Percentiles rank a stretch among this genome's conserved stretches.
phyloP scores from a whole-genome alignment of 2,329 filamentous ascomycete genomes.

The Calonectria pseudoturangicola region DNA sequence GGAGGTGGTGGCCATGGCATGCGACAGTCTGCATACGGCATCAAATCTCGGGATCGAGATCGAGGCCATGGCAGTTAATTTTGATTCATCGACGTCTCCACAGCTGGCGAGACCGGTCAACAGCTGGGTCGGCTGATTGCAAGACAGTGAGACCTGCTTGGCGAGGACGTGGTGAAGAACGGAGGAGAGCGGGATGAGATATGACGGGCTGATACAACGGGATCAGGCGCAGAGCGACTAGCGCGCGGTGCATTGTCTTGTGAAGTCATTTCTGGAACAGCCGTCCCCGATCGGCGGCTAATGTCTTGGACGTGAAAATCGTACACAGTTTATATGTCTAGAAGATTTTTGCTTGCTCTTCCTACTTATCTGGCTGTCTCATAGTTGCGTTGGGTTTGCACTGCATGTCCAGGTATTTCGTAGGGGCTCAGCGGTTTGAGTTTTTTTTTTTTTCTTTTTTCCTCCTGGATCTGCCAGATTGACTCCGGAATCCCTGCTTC shows the following conservation, averaged over 20 bases:
- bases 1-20: slow-evolving; percentile 17
- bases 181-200: background rate
- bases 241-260: background rate
- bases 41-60: slow-evolving; percentile 28
- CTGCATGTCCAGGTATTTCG: background rate
- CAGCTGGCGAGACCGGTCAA: slow-evolving; percentile 15
- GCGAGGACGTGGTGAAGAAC: slow-evolving; percentile 14
- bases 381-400: background rate
- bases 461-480: slow-evolving; percentile 26
- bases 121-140: slow-evolving; percentile 7
- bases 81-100: slow-evolving; percentile 19
- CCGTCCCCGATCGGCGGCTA: background rate
- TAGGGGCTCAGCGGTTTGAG: background rate
- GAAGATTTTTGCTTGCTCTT: background rate
- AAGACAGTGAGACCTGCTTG: slow-evolving; percentile 16
- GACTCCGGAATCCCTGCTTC: slow-evolving; percentile 9
- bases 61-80: background rate
- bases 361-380: background rate
- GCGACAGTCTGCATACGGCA: slow-evolving; percentile 11
- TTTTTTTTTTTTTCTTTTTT: background rate
- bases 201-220: slow-evolving; percentile 13
- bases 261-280: slow-evolving; percentile 1
- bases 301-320: slow-evolving; percentile 3
- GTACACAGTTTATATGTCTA: background rate
- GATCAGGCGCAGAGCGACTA: background rate